These are phyloP conservation scores for Berberis vulgaris DNA, from an alignment of 164 flowering plant species.

Conservation along the genomic window DNA sequence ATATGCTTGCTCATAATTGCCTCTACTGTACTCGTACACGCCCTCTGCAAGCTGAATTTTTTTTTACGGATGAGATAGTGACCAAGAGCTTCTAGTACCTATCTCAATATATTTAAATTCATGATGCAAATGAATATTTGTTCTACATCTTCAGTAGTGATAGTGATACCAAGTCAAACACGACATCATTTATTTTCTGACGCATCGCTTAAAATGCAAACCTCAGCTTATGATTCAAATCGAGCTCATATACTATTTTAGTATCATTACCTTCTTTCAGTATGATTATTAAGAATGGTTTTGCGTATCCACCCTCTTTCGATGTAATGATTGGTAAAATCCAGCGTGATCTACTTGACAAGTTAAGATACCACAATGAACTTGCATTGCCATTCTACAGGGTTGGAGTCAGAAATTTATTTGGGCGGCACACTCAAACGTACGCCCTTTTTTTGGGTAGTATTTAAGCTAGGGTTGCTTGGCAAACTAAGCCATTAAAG, in stretches of 20 bases:
- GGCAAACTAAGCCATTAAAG: too few species aligned
- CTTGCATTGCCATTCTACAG: too few species aligned
- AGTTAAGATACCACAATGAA: not conserved
- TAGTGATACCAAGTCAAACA: not conserved
- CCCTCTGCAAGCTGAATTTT: conserved; percentile 75
- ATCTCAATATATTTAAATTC: not conserved
- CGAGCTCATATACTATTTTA: too few species aligned
- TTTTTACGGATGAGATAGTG: not conserved
- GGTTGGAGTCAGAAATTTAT: too few species aligned
- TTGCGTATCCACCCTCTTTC: not conserved
- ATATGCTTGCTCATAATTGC: conserved; percentile 37
- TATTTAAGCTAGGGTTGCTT: too few species aligned
- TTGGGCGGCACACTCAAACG: too few species aligned
- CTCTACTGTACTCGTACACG: conserved; percentile 56
- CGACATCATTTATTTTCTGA: not conserved
- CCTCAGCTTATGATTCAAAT: too few species aligned
- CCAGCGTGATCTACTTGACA: not conserved
- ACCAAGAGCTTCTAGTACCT: not conserved
- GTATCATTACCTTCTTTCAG: too few species aligned
- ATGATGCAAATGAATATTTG: too few species aligned
- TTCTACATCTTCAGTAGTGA: not conserved
- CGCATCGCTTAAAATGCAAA: not conserved
- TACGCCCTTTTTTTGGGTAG: too few species aligned
- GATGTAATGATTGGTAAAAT: not conserved
- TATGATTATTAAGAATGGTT: not conserved